These are phyloP conservation scores for Ocimum tenuiflorum DNA, from an alignment of 257 asterid species.

Conservation along the genomic window DNA sequence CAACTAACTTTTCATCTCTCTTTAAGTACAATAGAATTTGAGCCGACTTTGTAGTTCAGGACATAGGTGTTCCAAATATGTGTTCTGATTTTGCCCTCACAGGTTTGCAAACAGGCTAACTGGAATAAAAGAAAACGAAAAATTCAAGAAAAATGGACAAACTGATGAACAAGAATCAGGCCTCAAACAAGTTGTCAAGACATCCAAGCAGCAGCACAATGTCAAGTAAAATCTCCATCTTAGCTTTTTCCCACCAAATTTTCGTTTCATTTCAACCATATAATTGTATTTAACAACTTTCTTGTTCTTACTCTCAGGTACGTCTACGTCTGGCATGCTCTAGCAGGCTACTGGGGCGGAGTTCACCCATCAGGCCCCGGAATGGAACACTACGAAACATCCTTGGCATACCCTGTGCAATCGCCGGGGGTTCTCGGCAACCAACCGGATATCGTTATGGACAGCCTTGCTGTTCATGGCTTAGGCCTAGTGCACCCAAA, in stretches of 20 bases:
- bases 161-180: conserved; percentile 50
- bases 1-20: not conserved
- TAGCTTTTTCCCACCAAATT: too few species aligned
- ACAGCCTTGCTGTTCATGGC: conserved; percentile 85
- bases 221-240: conserved; percentile 50
- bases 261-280: not conserved
- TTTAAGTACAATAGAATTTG: not conserved
- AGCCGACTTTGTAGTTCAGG: not conserved
- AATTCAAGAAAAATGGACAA: conserved; percentile 55
- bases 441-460: conserved; percentile 96
- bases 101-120: conserved; percentile 86
- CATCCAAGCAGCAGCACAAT: conserved; percentile 54
- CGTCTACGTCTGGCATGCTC: conserved; percentile 78
- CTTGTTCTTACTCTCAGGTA: conserved; percentile 25
- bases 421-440: conserved; percentile 87
- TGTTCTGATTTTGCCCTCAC: conserved; percentile 15
- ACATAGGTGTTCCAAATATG: not conserved
- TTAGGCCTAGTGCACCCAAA: conserved; percentile 82
- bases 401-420: conserved; percentile 81
- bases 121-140: conserved; percentile 76
- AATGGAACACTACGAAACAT: conserved; percentile 71
- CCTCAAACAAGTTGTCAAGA: conserved; percentile 55
- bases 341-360: conserved; percentile 94
- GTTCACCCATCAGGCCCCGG: conserved; percentile 78
- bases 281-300: not conserved